A percentile compares a stretch with the other conserved stretches of the same genome.
Conservation (phyloP, 805 yeast species). For the Saccharomycopsis sp. region DNA sequence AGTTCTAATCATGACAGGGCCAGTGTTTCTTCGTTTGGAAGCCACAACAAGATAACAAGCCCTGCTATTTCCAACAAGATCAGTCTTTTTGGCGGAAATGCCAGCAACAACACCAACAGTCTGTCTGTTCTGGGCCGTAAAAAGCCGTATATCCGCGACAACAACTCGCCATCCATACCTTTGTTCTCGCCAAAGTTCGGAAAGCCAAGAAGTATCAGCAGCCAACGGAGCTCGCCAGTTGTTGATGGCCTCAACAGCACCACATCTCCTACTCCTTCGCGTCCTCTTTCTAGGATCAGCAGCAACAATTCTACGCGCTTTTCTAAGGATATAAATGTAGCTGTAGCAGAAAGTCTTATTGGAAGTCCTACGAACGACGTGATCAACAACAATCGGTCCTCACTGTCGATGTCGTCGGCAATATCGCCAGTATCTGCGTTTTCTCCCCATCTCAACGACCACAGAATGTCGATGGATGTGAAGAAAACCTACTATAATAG, state of each 20-base stretch:
- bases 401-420: conserved; percentile 4
- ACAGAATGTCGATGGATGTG: no score
- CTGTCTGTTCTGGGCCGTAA: not conserved
- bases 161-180: conserved; percentile 3
- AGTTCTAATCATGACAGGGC: not conserved
- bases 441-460: conserved; percentile 1
- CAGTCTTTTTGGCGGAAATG: not conserved
- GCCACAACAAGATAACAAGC: not conserved
- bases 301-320: not conserved
- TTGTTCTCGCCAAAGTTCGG: conserved; percentile 12
- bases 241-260: not conserved
- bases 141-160: not conserved
- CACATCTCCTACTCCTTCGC: not conserved
- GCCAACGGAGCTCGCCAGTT: conserved; percentile 4
- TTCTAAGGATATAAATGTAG: not conserved
- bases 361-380: not conserved
- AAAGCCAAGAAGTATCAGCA: conserved; percentile 8
- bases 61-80: not conserved
- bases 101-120: not conserved
- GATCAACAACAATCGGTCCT: not conserved
- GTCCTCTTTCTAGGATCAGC: conserved; percentile 1
- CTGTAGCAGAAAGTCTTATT: not conserved
- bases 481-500: conserved; percentile 9
- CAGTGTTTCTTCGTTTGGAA: not conserved
- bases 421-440: conserved; percentile 15